Evolutionary conservation across 208 protist genomes (phyloP).

Genomic region (Novymonas esmeraldas): DNA sequence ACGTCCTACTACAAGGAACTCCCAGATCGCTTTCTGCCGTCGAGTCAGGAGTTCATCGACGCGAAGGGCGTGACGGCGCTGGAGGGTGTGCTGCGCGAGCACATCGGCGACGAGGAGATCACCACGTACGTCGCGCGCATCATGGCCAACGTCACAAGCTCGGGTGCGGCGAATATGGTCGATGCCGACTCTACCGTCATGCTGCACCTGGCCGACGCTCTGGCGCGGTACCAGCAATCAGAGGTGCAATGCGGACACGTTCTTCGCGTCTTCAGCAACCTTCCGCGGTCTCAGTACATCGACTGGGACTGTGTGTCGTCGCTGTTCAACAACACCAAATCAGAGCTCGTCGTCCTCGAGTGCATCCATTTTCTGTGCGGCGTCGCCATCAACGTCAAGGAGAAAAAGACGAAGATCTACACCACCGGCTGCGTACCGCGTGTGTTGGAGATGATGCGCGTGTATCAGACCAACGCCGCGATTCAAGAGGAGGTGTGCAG

Average conservation of each 20-base stretch:
- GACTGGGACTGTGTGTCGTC: conserved; percentile 71
- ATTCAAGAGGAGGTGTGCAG: conserved; percentile 87
- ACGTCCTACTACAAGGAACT: conserved; percentile 83
- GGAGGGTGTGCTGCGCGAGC: conserved; percentile 68
- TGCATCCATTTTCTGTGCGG: conserved; percentile 80
- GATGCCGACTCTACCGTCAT: conserved; percentile 65
- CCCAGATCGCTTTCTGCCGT: conserved; percentile 67
- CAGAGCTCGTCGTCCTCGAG: conserved; percentile 68
- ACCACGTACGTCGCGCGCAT: conserved; percentile 70
- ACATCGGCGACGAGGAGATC: conserved; percentile 75
- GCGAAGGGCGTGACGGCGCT: conserved; percentile 70
- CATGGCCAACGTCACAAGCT: conserved; percentile 79
- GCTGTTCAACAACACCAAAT: conserved; percentile 67
- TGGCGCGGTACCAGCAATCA: conserved; percentile 62
- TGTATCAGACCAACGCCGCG: conserved; percentile 53
- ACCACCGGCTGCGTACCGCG: conserved; percentile 74
- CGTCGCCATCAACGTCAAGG: conserved; percentile 87
- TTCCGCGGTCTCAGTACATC: conserved; percentile 77
- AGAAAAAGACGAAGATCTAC: conserved; percentile 81
- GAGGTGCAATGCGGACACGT: conserved; percentile 76
- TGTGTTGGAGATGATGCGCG: conserved; percentile 78
- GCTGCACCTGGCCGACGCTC: conserved; percentile 67
- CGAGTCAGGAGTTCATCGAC: conserved; percentile 73
- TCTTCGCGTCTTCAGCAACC: conserved; percentile 82
- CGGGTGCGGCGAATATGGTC: conserved; percentile 46